Conservation (phyloP, 2,329 filamentous ascomycete species). For the Alternaria arbusti region DNA sequence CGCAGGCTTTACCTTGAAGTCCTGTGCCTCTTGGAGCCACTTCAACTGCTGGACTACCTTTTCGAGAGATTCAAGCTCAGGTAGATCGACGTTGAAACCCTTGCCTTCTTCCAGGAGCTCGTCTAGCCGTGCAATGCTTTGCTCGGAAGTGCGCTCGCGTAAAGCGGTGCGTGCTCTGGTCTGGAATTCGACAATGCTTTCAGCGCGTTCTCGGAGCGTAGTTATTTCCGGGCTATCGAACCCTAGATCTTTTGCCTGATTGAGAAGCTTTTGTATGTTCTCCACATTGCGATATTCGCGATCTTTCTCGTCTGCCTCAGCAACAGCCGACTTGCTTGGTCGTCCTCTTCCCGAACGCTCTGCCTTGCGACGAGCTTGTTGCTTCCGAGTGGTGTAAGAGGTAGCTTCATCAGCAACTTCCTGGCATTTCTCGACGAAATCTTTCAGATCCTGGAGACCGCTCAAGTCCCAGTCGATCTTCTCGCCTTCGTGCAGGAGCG, state of each 20-base stretch:
- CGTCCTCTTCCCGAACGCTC: conserved; percentile 83
- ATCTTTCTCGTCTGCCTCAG: conserved; percentile 83
- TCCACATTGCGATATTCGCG: conserved; percentile 86
- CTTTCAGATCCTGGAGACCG: conserved; percentile 79
- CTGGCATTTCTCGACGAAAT: conserved; percentile 94
- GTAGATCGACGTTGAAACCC: conserved; percentile 88
- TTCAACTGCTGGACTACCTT: conserved; percentile 82
- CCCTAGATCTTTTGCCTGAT: conserved; percentile 82
- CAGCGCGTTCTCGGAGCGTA: conserved; percentile 82
- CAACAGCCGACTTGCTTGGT: conserved; percentile 65
- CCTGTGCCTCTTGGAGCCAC: conserved; percentile 82
- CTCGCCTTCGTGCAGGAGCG: conserved; percentile 89
- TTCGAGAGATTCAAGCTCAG: conserved; percentile 83
- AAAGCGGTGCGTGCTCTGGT: conserved; percentile 74
- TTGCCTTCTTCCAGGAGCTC: conserved; percentile 90
- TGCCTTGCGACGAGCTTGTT: conserved; percentile 94
- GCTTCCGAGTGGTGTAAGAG: conserved; percentile 94
- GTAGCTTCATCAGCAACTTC: conserved; percentile 98
- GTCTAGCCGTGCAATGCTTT: conserved; percentile 76
- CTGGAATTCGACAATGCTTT: conserved; percentile 85
- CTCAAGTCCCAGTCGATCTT: conserved; percentile 90
- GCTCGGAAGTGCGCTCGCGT: conserved; percentile 57
- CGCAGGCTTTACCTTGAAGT: conserved; percentile 64
- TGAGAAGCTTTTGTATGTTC: conserved; percentile 84
- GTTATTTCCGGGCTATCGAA: conserved; percentile 94